Evolutionary conservation across 352 stramenopile genomes (phyloP), one percentile per base, ranked within the genome.

Genomic region (Achlya hypogyna): DNA sequence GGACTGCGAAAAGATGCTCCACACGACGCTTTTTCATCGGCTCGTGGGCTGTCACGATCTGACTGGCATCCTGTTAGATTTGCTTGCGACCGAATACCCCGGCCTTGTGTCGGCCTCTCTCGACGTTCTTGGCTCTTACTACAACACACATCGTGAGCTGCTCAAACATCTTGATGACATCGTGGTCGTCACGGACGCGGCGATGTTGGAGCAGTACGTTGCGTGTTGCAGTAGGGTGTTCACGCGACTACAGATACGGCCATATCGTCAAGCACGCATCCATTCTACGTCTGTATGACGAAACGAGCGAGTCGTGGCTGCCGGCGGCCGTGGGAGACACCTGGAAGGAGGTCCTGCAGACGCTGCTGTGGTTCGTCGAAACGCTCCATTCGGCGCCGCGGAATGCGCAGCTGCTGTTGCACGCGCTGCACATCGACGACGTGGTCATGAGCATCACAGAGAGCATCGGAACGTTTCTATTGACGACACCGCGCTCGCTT

Each of bases 241-340:
- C 6, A 25, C 8, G 23, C 5, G 6, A 42, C 6, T 28, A 12
- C 32, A 60, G 51, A 6, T 60, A 60, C 51, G 34, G 10, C 2
- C 16, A 3, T 5, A 60, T 60, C 6, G 22, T 14, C 8, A 16
- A 12, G 4, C 25, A 18, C 18, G 51, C 51, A 42, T 38, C 51
- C 5, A 34, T 60, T n/a, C n/a, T 60, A 10, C 51, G 28, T 5
- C 29, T 60, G 8, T 60, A 60, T 29, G 51, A 60, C 40, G 51
- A 60, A 42, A 60, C 51, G 29, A 60, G 51, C 51, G 51, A 60
- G 29, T 43, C 51, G 51, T 60, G 51, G 51, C 51, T 60, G 12
- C 20, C 9, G 25, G n/a, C 29, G 51, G 27, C 22, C 14, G 23
- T 29, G 6, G 25, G 28, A 3, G 51, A 60, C 9, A 42, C 51